phyloP scores from a whole-genome alignment of 768 basidiomycete species.

The Symmetrospora coprosmae region DNA sequence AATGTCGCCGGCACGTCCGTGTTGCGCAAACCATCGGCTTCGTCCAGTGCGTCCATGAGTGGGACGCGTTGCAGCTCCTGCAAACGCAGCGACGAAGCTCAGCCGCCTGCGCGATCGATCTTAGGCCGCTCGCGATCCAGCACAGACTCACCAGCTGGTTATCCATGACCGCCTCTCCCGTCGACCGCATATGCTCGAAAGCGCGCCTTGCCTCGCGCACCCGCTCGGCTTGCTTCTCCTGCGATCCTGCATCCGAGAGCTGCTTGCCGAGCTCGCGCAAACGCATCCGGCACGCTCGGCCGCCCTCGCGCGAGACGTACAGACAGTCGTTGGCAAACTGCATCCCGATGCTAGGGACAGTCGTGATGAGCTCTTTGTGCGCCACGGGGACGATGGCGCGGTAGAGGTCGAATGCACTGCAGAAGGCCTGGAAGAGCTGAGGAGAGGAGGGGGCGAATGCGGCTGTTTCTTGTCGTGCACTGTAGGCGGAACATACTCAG shows the following conservation, averaged over 20 bases:
- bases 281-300: conserved; percentile 18
- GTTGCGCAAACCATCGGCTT: conserved; percentile 33
- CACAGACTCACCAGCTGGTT: conserved; percentile 22
- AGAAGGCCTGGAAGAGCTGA: conserved; percentile 27
- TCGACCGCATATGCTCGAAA: no score
- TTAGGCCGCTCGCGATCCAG: no score
- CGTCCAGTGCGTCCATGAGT: conserved; percentile 34
- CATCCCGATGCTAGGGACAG: conserved; percentile 39
- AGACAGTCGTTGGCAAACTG: conserved; percentile 40
- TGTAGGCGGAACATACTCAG: conserved; percentile 10
- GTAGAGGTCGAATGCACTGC: conserved; percentile 38
- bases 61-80: conserved; percentile 33
- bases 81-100: neutral
- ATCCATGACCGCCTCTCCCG: neutral
- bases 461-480: neutral
- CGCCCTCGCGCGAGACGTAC: conserved; percentile 34
- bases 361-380: conserved; percentile 34
- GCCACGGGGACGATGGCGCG: conserved; percentile 38
- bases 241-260: no score
- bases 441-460: conserved; percentile 1
- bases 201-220: conserved; percentile 11
- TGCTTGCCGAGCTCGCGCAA: no score
- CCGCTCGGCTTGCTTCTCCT: neutral
- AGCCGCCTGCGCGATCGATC: neutral
- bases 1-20: conserved; percentile 30